Evolutionary conservation across 2,329 filamentous ascomycete genomes (phyloP).

Genomic region (Orbilia quercus): DNA sequence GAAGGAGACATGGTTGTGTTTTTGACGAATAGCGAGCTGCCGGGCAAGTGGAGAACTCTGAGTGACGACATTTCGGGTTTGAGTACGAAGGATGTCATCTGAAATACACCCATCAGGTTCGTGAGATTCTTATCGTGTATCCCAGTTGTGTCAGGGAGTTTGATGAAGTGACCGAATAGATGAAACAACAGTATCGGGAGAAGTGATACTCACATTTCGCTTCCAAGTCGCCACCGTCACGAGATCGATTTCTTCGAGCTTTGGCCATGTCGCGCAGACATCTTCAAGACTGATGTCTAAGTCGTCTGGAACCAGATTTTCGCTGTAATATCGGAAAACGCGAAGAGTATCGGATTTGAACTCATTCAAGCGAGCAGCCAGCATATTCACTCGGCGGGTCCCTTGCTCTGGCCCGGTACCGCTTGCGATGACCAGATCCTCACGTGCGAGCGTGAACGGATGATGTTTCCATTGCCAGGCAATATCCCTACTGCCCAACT

Average conservation of each 20-base stretch:
- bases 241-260: conserved; percentile 29
- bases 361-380: neutral
- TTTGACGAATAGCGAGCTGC: neutral
- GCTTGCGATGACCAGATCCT: neutral
- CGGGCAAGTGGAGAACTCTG: neutral
- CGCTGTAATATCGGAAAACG: conserved; percentile 32
- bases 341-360: conserved; percentile 2
- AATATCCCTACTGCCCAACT: neutral
- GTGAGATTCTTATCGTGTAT: too few relatives aligned
- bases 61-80: neutral
- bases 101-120: too few relatives aligned
- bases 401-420: neutral
- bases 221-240: conserved; percentile 22
- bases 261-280: conserved; percentile 14
- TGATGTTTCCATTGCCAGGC: conserved; percentile 10
- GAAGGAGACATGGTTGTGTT: neutral
- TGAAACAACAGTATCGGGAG: neutral
- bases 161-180: too few relatives aligned
- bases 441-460: conserved; percentile 11
- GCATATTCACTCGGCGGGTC: neutral
- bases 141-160: too few relatives aligned
- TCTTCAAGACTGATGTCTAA: conserved; percentile 22
- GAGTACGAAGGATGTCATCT: neutral
- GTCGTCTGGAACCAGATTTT: neutral
- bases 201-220: conserved; percentile 15